phyloP scores from a whole-genome alignment of 805 yeast species.

The Candida peoriensis region DNA sequence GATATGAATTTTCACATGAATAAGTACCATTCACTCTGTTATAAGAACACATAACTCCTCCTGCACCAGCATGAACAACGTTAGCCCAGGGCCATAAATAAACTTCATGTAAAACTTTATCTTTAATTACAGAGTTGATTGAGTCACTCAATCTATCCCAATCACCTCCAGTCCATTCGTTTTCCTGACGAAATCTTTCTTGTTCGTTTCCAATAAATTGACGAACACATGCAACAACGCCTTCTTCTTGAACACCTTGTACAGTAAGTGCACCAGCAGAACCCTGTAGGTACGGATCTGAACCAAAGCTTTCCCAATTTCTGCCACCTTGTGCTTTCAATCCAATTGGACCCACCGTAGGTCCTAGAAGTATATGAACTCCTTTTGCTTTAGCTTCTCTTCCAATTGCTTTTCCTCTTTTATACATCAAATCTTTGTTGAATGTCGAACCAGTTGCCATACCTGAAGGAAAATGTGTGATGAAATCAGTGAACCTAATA shows the following conservation, averaged over 20 bases:
- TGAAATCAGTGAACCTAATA: conserved; percentile 50
- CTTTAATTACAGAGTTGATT: conserved; percentile 52
- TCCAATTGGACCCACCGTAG: conserved; percentile 57
- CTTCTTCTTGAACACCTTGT: conserved; percentile 52
- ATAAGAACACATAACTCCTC: conserved; percentile 58
- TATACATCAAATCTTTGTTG: conserved; percentile 44
- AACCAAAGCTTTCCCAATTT: conserved; percentile 10
- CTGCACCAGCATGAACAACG: conserved; percentile 54
- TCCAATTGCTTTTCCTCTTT: conserved; percentile 54
- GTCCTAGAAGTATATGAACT: conserved; percentile 51
- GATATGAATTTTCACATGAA: conserved; percentile 54
- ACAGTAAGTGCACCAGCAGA: conserved; percentile 46
- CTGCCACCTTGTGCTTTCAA: conserved; percentile 55
- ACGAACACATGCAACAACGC: conserved; percentile 52
- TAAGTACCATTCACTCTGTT: conserved; percentile 51
- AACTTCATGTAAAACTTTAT: conserved; percentile 55
- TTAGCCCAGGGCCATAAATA: conserved; percentile 67
- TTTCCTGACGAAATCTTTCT: conserved; percentile 51
- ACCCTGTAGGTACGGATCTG: conserved; percentile 29
- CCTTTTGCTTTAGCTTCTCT: conserved; percentile 50
- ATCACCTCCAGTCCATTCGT: conserved; percentile 43
- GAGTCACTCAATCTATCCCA: conserved; percentile 41
- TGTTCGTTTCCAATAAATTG: conserved; percentile 60
- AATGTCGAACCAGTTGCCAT: conserved; percentile 55
- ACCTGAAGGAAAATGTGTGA: conserved; percentile 54